phyloP scores from a whole-genome alignment of 768 basidiomycete species.

The Tremella fuciformis region DNA sequence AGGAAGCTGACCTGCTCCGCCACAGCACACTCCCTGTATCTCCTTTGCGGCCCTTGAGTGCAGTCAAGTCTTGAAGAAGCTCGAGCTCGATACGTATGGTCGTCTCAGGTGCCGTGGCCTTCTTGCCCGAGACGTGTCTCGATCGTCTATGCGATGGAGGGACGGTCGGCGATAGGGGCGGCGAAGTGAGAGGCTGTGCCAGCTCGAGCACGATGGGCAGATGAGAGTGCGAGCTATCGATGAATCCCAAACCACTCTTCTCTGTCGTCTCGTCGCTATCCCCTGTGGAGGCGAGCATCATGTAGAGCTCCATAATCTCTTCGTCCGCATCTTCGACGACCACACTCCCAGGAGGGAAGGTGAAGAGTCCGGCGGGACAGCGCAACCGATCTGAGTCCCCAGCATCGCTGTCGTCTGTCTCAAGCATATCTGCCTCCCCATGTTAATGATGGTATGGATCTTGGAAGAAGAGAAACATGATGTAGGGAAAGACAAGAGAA shows the following conservation, averaged over 20 bases:
- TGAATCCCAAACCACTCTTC: slow-evolving; percentile 39
- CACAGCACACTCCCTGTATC: slow-evolving; percentile 52
- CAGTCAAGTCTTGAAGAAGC: slow-evolving; percentile 44
- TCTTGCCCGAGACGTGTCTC: background rate
- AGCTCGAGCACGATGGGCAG: slow-evolving; percentile 37
- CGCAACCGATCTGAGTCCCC: background rate
- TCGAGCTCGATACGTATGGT: slow-evolving; percentile 7
- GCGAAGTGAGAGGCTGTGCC: background rate
- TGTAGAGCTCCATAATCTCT: slow-evolving; percentile 46
- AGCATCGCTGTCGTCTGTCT: background rate
- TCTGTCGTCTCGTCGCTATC: background rate
- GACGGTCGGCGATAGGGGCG: background rate
- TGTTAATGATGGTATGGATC: too few species aligned
- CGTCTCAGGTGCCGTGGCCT: background rate
- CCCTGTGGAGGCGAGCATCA: slow-evolving; percentile 29
- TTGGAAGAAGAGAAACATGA: too few species aligned
- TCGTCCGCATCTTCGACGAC: slow-evolving; percentile 45
- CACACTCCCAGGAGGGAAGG: slow-evolving; percentile 20
- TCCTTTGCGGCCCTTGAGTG: slow-evolving; percentile 43
- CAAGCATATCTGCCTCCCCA: too few species aligned
- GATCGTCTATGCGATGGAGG: background rate
- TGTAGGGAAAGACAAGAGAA: too few species aligned
- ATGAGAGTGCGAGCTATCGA: slow-evolving; percentile 19
- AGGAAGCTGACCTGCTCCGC: slow-evolving; percentile 31
- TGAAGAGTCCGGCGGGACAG: slow-evolving; percentile 41